These are phyloP conservation scores for Tagetes patula DNA, from an alignment of 129 eudicot genomes.

Conservation along the genomic window DNA sequence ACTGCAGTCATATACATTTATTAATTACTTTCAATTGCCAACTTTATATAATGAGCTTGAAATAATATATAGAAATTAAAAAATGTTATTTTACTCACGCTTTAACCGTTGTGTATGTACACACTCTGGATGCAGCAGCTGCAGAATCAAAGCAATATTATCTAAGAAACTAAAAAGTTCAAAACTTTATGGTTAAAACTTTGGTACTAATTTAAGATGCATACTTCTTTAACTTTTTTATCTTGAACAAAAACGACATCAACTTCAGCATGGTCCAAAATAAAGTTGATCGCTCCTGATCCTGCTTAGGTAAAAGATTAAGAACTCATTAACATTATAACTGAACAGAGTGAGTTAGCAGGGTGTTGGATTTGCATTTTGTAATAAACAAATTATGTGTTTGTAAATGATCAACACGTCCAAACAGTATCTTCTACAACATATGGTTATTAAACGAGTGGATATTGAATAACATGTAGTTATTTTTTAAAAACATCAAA, in stretches of 20 bases:
- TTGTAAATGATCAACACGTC: background rate
- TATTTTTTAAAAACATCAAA: conserved; percentile 2
- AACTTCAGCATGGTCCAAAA: conserved; percentile 89
- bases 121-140: conserved; percentile 85
- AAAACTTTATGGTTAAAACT: background rate
- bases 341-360: background rate
- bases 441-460: too few species aligned
- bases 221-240: conserved; percentile 82
- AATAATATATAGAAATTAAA: background rate
- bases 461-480: background rate
- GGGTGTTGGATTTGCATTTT: background rate
- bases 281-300: conserved; percentile 77
- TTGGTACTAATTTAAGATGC: conserved; percentile 24
- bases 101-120: conserved; percentile 70
- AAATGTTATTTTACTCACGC: conserved; percentile 38
- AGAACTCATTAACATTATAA: conserved; percentile 4
- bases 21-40: background rate
- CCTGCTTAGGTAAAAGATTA: conserved; percentile 43
- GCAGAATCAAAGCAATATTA: conserved; percentile 30
- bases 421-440: background rate
- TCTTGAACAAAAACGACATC: conserved; percentile 80
- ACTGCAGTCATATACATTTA: conserved; percentile 45
- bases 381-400: background rate
- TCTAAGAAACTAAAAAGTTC: conserved; percentile 1
- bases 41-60: conserved; percentile 11